Percentiles rank a stretch among this genome's conserved stretches.
These are phyloP conservation scores for Ophiostoma pallidulum DNA, from an alignment of 2,329 filamentous ascomycete genomes.

Conservation along the genomic window DNA sequence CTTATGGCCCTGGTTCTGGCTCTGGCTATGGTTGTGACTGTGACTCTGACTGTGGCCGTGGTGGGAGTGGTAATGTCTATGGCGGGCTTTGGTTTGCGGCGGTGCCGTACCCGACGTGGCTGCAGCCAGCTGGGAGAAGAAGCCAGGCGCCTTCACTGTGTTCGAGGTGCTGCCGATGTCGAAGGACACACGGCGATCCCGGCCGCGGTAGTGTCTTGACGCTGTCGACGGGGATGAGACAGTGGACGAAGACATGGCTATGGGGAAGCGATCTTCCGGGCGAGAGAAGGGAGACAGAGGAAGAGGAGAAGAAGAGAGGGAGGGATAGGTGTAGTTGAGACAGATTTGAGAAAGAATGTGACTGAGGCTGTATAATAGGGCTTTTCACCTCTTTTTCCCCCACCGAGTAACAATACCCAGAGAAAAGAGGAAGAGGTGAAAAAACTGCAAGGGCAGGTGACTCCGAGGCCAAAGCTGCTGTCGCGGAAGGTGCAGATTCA, in stretches of 20 bases:
- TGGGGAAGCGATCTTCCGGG: neutral
- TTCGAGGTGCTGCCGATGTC: constrained; percentile 2
- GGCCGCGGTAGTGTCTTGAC: neutral
- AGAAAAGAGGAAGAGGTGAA: too few relatives aligned
- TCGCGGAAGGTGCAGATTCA: too few relatives aligned
- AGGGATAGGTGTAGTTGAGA: neutral
- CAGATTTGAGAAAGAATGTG: too few relatives aligned
- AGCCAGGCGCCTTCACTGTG: neutral
- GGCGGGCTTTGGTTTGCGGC: neutral
- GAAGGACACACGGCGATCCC: constrained; percentile 13
- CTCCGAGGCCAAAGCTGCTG: too few relatives aligned
- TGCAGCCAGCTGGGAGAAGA: constrained; percentile 7
- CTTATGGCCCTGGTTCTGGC: neutral
- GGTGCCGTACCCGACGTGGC: neutral
- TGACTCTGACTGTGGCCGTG: neutral
- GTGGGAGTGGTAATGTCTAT: neutral
- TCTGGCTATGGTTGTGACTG: neutral
- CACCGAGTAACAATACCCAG: too few relatives aligned
- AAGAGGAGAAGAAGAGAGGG: neutral
- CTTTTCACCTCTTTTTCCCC: too few relatives aligned
- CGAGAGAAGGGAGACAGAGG: neutral
- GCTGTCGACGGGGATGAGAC: neutral
- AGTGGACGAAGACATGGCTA: constrained; percentile 11
- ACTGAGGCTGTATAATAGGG: too few relatives aligned
- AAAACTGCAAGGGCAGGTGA: too few relatives aligned